phyloP scores from a whole-genome alignment of 2,329 filamentous ascomycete genomes.

The Pseudopyrenochaeta lycopersici region DNA sequence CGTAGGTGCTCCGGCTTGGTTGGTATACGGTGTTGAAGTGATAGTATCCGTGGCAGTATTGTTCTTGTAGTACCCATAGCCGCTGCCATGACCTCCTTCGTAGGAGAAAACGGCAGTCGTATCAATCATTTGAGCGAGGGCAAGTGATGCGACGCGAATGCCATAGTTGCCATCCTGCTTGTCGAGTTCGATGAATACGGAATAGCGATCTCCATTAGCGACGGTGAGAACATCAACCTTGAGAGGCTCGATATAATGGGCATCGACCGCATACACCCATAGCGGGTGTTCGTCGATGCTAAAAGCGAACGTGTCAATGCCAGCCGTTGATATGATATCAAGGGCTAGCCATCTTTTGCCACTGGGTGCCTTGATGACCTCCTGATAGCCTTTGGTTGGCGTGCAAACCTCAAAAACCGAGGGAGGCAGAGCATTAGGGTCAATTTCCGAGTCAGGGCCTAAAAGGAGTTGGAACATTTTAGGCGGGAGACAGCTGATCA shows the following conservation, averaged over 20 bases:
- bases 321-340: constrained; percentile 63
- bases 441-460: constrained; percentile 5
- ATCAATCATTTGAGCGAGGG: constrained; percentile 63
- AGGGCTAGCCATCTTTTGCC: constrained; percentile 61
- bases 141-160: constrained; percentile 62
- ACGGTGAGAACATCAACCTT: constrained; percentile 59
- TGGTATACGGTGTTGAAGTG: constrained; percentile 55
- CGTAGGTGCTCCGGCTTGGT: constrained; percentile 57
- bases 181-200: constrained; percentile 59
- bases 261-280: constrained; percentile 65
- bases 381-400: constrained; percentile 54
- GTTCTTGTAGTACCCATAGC: constrained; percentile 17
- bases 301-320: constrained; percentile 56
- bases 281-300: constrained; percentile 64
- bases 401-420: constrained; percentile 52
- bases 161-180: constrained; percentile 60
- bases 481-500: constrained; percentile 51
- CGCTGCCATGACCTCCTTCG: constrained; percentile 1
- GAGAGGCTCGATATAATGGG: constrained; percentile 63
- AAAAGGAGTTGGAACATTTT: constrained; percentile 52
- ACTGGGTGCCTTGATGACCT: constrained; percentile 54
- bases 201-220: constrained; percentile 64
- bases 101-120: constrained; percentile 62
- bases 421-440: constrained; percentile 18
- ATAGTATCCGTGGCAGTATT: constrained; percentile 4